Conservation (phyloP, 169 alveolate species). For the Eimeria acervulina region DNA sequence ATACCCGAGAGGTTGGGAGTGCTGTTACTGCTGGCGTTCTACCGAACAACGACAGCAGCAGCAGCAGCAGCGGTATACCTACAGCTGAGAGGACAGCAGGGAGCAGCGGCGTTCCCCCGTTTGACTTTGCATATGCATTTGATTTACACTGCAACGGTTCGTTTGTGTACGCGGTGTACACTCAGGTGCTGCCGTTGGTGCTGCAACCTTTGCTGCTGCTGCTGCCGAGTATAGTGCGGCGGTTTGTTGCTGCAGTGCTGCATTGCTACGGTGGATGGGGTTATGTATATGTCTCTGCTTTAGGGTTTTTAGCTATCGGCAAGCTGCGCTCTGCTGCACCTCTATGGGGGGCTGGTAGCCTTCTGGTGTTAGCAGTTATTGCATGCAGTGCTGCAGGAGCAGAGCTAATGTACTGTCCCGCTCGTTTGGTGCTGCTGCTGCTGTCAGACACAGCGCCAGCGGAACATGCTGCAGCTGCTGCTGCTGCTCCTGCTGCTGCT, state of each 20-base stretch:
- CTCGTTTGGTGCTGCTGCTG: constrained; percentile 27
- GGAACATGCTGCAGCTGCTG: not conserved
- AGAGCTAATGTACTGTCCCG: not conserved
- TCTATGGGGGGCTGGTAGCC: not conserved
- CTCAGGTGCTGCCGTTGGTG: constrained; percentile 19
- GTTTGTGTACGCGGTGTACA: constrained; percentile 42
- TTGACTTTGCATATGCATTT: constrained; percentile 23
- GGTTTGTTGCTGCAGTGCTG: constrained; percentile 23
- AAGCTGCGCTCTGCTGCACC: constrained; percentile 2
- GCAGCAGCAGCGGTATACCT: not conserved
- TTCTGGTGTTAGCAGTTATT: not conserved
- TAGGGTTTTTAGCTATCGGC: constrained; percentile 20
- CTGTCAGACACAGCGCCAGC: not conserved
- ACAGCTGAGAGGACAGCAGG: too few relatives aligned
- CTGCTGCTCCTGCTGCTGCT: not conserved
- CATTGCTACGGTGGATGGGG: constrained; percentile 49
- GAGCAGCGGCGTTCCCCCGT: constrained; percentile 1
- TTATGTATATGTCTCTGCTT: not conserved
- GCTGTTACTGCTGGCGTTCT: not conserved
- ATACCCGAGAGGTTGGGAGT: not conserved
- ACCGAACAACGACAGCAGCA: constrained; percentile 9
- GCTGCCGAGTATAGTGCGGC: not conserved
- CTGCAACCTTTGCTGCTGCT: not conserved
- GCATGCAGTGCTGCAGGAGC: not conserved
- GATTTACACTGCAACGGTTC: constrained; percentile 36